These are phyloP conservation scores for Xerocomus minutiporus DNA, from an alignment of 1,284 basidiomycete genomes.

Conservation along the genomic window DNA sequence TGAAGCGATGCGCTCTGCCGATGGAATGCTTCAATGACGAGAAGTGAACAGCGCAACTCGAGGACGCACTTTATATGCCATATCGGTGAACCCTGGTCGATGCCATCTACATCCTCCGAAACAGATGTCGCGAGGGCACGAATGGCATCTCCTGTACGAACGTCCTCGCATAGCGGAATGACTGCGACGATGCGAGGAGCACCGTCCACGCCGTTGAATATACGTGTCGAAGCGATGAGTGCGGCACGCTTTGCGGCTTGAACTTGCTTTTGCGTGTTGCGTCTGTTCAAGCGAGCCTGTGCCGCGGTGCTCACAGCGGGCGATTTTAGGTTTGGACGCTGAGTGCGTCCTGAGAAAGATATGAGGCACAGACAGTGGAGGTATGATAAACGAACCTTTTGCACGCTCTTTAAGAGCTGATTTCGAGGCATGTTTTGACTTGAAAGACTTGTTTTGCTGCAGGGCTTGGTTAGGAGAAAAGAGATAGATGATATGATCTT, in stretches of 20 bases:
- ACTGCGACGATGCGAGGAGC: constrained; percentile 78
- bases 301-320: constrained; percentile 36
- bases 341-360: constrained; percentile 46
- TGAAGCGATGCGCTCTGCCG: constrained; percentile 78
- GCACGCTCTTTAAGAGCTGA: constrained; percentile 74
- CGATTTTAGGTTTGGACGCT: constrained; percentile 52
- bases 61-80: constrained; percentile 64
- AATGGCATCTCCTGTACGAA: constrained; percentile 51
- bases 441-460: constrained; percentile 85
- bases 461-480: background rate
- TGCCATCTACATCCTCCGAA: constrained; percentile 43
- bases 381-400: constrained; percentile 54
- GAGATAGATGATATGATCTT: background rate
- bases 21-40: background rate
- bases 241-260: constrained; percentile 68
- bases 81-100: constrained; percentile 31
- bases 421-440: constrained; percentile 86
- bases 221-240: constrained; percentile 63
- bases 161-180: constrained; percentile 70
- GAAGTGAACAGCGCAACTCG: background rate
- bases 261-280: constrained; percentile 76
- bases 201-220: constrained; percentile 75
- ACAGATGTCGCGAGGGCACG: constrained; percentile 62
- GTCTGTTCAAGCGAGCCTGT: constrained; percentile 64
- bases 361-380: background rate